Evolutionary conservation across 73 alveolate genomes (phyloP).

Genomic region (Paramecium caudatum): DNA sequence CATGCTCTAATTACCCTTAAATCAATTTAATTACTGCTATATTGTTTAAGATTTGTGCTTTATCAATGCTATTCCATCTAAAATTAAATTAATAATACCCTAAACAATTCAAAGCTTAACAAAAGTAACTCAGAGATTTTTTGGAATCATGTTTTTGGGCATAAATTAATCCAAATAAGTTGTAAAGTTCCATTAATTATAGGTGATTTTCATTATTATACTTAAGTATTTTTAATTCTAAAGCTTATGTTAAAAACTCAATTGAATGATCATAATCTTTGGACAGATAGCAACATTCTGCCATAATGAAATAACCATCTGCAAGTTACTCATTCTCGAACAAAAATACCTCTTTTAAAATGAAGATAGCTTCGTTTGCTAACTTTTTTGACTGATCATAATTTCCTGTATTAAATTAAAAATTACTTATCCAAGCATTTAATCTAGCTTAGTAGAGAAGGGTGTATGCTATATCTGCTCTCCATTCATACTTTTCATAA

Average conservation of each 20-base stretch:
- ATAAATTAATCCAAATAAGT: background rate
- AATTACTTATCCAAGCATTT: constrained; percentile 28
- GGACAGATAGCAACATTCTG: constrained; percentile 19
- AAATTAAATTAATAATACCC: background rate
- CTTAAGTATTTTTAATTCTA: background rate
- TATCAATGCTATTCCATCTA: background rate
- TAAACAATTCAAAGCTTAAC: background rate
- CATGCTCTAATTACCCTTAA: background rate
- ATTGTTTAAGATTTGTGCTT: constrained; percentile 20
- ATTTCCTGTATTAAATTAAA: background rate
- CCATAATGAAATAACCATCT: background rate
- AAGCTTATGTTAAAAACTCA: background rate
- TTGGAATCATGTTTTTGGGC: background rate
- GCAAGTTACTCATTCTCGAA: background rate
- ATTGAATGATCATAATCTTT: background rate
- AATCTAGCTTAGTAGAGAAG: background rate
- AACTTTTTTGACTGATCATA: background rate
- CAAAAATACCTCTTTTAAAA: background rate
- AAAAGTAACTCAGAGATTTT: background rate
- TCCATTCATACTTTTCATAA: background rate
- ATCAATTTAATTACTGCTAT: background rate
- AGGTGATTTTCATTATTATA: background rate
- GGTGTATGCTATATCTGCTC: background rate
- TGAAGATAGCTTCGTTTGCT: background rate
- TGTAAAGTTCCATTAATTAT: background rate